Conservation (phyloP, 305 asterid species). For the Striga hermonthica region DNA sequence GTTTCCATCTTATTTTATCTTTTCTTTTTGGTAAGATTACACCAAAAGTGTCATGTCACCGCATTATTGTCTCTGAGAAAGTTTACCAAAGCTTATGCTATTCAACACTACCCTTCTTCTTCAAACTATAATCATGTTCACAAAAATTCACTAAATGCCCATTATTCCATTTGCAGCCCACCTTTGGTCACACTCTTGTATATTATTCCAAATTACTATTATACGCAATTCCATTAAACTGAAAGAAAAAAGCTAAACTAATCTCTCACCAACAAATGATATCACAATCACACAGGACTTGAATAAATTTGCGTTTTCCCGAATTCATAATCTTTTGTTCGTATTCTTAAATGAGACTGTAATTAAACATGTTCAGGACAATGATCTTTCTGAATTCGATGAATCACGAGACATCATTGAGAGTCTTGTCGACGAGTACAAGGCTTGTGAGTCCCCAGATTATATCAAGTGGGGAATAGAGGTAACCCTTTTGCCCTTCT, state of each 20-base stretch:
- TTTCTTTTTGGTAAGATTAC: neutral
- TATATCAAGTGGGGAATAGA: conserved; percentile 99
- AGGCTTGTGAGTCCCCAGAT: conserved; percentile 99
- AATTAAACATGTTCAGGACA: conserved; percentile 52
- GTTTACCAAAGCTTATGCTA: neutral
- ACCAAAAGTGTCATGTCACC: neutral
- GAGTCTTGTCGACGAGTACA: conserved; percentile 97
- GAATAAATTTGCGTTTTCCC: neutral
- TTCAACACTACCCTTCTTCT: neutral
- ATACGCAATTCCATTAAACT: neutral
- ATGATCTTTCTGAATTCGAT: conserved; percentile 96
- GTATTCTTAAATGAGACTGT: neutral
- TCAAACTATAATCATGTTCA: neutral
- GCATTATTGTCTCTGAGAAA: neutral
- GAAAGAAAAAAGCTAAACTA: neutral
- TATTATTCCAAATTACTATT: neutral
- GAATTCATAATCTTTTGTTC: neutral
- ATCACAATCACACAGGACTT: neutral
- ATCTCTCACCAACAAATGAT: neutral
- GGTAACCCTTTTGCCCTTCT: conserved; percentile 36
- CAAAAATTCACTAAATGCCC: neutral
- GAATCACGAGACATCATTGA: conserved; percentile 96
- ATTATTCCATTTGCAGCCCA: no score
- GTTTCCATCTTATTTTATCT: neutral
- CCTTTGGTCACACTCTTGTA: neutral